Evolutionary conservation across 1,284 basidiomycete species (phyloP), one percentile per base, ranked within the genome.

Genomic region (Mycosarcoma mackinlayi): DNA sequence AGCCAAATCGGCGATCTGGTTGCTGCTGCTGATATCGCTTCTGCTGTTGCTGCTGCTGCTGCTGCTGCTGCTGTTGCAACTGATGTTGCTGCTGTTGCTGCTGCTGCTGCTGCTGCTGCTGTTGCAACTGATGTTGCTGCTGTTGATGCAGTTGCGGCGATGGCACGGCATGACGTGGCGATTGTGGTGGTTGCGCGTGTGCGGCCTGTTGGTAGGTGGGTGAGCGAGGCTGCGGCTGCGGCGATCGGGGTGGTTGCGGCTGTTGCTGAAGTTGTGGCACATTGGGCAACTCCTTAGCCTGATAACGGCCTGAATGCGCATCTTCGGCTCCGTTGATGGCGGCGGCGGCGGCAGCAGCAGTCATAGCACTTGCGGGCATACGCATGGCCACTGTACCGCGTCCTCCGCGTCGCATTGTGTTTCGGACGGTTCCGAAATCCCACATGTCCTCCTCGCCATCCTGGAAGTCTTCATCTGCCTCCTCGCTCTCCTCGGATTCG

Each of bases 341-440:
- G 6, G 68, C 68, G 6, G 68, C 63, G 33, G 68, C 67, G 4
- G 69, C 55, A 21, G 63, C 69, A 8, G 63, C 63, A 11, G 64
- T 63, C 69, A 72, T 66, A 18, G 65, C 69, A 40, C 69, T 72
- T 4, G 69, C 69, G 3, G 69, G 69, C 69, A 72, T 72, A 7
- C 69, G 50, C 69, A 72, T 72, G 1, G 69, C 69, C 13, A 72
- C 69, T 1, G 67, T 64, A 7, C 71, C 58, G 34, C 66, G 42
- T 21, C 67, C 54, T 27, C 69, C 70, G 6, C 63, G 62, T 34
- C 75, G 63, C 62, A 74, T 77, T 13, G 73, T 70, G 46, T 73
- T 65, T 42, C 76, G 65, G 10, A 79, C 69, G 3, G 77, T 79
- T 18, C 77, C 77, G 38, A 79, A 79, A 44, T 79, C 77, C 77